A percentile compares a stretch with the other conserved stretches of the same genome.
Evolutionary conservation across 2,329 filamentous ascomycete species (phyloP).

Genomic region (Colletotrichum acutatum): DNA sequence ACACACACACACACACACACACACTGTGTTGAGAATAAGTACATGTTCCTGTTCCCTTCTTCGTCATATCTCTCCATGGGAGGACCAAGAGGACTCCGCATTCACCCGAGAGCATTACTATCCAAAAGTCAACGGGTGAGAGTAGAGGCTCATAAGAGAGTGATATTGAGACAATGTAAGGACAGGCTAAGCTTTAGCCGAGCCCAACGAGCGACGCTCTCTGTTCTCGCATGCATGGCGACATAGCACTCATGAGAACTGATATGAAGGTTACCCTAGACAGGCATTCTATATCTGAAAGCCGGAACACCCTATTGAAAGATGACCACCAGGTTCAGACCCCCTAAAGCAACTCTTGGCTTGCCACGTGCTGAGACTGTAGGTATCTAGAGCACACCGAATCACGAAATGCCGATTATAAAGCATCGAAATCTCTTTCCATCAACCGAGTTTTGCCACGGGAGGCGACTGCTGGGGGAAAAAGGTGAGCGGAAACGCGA

Average conservation of each 20-base stretch:
- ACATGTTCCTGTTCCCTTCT: not conserved
- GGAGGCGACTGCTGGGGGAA: not conserved
- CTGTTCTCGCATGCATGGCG: not conserved
- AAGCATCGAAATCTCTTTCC: not conserved
- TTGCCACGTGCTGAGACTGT: not conserved
- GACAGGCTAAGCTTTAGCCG: constrained; percentile 6
- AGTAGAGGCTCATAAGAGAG: not conserved
- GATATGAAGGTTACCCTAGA: not conserved
- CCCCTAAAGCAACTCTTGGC: not conserved
- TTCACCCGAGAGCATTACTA: not conserved
- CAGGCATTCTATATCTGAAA: not conserved
- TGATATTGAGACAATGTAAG: not conserved
- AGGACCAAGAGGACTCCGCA: not conserved
- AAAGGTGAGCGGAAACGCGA: not conserved
- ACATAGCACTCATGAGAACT: not conserved
- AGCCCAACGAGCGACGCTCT: not conserved
- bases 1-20: not conserved
- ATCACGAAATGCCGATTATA: not conserved
- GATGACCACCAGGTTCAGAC: no score
- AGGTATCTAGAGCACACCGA: not conserved
- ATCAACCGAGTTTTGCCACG: not conserved
- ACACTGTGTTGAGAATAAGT: not conserved
- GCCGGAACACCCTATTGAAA: not conserved
- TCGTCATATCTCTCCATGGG: not conserved
- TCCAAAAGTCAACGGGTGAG: not conserved